These are phyloP conservation scores for Agaricus blazei DNA, from an alignment of 768 basidiomycete species.

Conservation along the genomic window DNA sequence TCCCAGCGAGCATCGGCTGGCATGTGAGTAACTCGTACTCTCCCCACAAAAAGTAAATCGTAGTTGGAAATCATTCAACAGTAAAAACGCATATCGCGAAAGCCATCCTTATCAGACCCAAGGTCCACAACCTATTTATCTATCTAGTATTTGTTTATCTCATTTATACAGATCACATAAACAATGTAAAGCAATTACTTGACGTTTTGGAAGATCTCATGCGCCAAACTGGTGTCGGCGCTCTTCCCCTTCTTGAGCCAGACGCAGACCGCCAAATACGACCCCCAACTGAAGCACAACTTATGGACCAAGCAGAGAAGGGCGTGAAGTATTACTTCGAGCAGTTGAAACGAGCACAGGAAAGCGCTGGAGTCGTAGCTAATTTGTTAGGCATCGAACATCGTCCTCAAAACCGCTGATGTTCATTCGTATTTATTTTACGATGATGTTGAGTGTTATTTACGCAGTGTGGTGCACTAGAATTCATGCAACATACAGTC, in stretches of 20 bases:
- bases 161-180: slow-evolving; percentile 5
- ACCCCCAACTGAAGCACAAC: slow-evolving; percentile 38
- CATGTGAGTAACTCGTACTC: slow-evolving; percentile 13
- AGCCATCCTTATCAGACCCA: background rate
- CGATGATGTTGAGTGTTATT: background rate
- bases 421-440: no score
- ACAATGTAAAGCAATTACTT: slow-evolving; percentile 42
- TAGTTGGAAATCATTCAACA: no score
- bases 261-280: background rate
- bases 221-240: slow-evolving; percentile 60
- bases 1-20: slow-evolving; percentile 17
- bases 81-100: no score
- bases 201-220: slow-evolving; percentile 42
- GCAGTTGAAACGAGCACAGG: slow-evolving; percentile 46
- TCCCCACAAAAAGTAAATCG: no score
- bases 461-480: no score
- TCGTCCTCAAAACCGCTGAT: background rate
- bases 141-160: no score
- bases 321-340: slow-evolving; percentile 46
- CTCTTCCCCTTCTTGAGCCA: slow-evolving; percentile 41
- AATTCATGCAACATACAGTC: no score
- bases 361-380: slow-evolving; percentile 49
- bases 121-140: slow-evolving; percentile 16
- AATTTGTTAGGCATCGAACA: slow-evolving; percentile 19
- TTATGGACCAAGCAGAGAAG: slow-evolving; percentile 35